A percentile compares a stretch with the other conserved stretches of the same genome.
Conservation (phyloP, 306 rosid species). For the Lagenaria siceraria region DNA sequence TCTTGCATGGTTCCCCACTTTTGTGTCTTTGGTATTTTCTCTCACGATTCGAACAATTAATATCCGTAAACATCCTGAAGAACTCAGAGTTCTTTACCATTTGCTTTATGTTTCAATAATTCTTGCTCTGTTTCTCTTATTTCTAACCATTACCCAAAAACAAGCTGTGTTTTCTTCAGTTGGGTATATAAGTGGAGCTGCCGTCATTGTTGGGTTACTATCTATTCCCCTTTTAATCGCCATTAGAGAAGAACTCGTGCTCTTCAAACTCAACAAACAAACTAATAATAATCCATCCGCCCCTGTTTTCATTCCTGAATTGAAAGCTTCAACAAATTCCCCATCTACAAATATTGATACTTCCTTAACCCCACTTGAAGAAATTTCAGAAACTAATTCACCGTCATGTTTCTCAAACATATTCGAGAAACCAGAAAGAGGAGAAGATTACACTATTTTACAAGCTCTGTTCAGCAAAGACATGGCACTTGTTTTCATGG, state of each 20-base stretch:
- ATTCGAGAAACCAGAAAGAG: background rate
- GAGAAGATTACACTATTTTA: background rate
- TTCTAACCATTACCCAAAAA: slow-evolving; percentile 5
- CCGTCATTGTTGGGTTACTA: slow-evolving; percentile 5
- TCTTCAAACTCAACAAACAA: slow-evolving; percentile 8
- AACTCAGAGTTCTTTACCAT: background rate
- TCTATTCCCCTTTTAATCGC: slow-evolving; percentile 9
- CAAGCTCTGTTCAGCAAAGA: background rate
- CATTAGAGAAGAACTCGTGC: slow-evolving; percentile 2
- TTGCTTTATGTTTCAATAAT: background rate
- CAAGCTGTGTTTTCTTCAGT: background rate
- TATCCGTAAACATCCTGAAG: slow-evolving; percentile 4
- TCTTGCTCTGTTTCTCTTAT: slow-evolving; percentile 20
- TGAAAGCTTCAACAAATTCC: background rate
- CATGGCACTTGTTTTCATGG: background rate
- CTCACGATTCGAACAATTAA: slow-evolving; percentile 13
- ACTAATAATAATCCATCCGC: background rate
- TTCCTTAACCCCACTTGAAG: background rate
- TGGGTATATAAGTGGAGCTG: slow-evolving; percentile 6
- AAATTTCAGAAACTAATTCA: background rate
- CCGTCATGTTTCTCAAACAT: background rate
- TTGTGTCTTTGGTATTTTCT: background rate
- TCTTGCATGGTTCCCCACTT: slow-evolving; percentile 25
- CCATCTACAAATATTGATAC: background rate
- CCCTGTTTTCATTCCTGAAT: background rate